Conservation (phyloP, 768 basidiomycete species). For the Leccinum arenicola region DNA sequence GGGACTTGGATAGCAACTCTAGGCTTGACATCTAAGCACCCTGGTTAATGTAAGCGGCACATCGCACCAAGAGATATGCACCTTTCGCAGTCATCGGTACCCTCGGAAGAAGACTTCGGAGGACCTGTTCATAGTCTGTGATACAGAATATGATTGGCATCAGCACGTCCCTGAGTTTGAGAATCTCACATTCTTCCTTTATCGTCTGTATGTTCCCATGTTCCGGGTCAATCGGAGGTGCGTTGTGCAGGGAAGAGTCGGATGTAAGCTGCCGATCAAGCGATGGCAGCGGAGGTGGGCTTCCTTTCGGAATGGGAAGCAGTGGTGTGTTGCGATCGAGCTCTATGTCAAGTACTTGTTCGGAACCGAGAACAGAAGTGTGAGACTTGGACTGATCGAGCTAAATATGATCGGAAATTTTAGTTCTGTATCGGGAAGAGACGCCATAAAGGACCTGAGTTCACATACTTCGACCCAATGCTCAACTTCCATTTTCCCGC, state of each 20-base stretch:
- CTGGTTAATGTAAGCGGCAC: neutral
- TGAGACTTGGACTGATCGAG: conserved; percentile 40
- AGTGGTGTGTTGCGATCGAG: conserved; percentile 43
- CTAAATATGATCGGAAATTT: conserved; percentile 23
- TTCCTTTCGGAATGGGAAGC: conserved; percentile 27
- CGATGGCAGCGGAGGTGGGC: conserved; percentile 23
- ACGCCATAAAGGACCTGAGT: neutral
- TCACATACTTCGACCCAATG: conserved; percentile 51
- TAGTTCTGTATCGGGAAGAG: neutral
- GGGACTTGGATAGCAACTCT: conserved; percentile 30
- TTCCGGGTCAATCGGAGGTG: conserved; percentile 1
- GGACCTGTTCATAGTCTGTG: conserved; percentile 32
- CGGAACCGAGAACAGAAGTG: conserved; percentile 41
- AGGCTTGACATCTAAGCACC: conserved; percentile 34
- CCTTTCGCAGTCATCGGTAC: conserved; percentile 47
- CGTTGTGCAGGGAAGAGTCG: neutral
- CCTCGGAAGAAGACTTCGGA: conserved; percentile 37
- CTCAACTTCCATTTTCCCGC: conserved; percentile 44
- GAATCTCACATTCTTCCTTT: conserved; percentile 21
- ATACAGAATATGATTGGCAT: neutral
- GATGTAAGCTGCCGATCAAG: conserved; percentile 23
- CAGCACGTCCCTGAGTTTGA: neutral
- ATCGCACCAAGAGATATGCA: conserved; percentile 8
- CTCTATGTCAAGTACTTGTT: conserved; percentile 50
- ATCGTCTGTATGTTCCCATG: neutral